A percentile compares a stretch with the other conserved stretches of the same genome.
These are phyloP conservation scores for Zychaea mexicana DNA, from an alignment of 371 early-diverging fungal genomes.

Conservation along the genomic window DNA sequence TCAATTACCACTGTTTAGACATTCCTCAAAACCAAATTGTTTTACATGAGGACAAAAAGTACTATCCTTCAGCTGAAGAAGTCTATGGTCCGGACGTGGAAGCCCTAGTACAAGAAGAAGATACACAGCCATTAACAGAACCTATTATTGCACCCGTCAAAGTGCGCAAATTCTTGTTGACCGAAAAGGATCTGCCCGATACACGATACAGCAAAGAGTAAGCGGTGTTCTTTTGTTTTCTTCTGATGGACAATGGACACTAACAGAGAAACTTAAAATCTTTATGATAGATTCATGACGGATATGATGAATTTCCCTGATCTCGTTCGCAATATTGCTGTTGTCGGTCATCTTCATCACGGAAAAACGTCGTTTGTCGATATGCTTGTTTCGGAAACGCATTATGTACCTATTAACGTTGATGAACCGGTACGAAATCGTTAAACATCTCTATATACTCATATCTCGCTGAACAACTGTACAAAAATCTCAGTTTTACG, in stretches of 20 bases:
- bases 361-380: slow-evolving; percentile 96
- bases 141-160: slow-evolving; percentile 95
- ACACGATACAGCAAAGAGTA: slow-evolving; percentile 90
- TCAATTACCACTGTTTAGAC: slow-evolving; percentile 40
- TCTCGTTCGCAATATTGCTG: slow-evolving; percentile 84
- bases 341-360: slow-evolving; percentile 96
- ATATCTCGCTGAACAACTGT: no score
- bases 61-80: slow-evolving; percentile 96
- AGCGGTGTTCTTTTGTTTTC: background rate
- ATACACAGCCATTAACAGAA: slow-evolving; percentile 93
- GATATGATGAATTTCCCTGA: slow-evolving; percentile 85
- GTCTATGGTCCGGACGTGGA: slow-evolving; percentile 97
- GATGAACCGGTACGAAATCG: slow-evolving; percentile 64
- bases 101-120: slow-evolving; percentile 95
- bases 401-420: slow-evolving; percentile 63
- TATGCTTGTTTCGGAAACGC: slow-evolving; percentile 89
- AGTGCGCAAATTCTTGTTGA: slow-evolving; percentile 82
- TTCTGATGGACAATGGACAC: background rate
- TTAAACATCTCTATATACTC: no score
- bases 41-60: slow-evolving; percentile 96
- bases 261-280: background rate
- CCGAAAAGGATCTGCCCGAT: slow-evolving; percentile 82
- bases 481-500: no score
- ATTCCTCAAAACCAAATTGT: slow-evolving; percentile 81
- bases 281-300: slow-evolving; percentile 75